These are phyloP conservation scores for Candida loeiensis DNA, from an alignment of 805 yeast species.

Conservation along the genomic window DNA sequence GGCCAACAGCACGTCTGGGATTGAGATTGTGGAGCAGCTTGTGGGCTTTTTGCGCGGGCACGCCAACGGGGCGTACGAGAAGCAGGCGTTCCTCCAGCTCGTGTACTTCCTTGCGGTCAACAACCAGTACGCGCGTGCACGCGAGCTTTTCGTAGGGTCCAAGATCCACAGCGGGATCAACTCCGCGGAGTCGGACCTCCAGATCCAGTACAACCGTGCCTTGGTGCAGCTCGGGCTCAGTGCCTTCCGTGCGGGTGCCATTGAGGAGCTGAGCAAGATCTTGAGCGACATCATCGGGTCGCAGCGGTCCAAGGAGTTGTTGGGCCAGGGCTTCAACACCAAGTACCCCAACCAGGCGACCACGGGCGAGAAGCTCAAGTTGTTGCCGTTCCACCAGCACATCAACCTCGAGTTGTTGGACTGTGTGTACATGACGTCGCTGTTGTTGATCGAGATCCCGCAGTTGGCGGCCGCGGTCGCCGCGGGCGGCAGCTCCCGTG, in stretches of 20 bases:
- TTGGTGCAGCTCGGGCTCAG: constrained; percentile 93
- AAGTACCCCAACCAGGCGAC: constrained; percentile 59
- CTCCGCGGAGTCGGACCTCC: constrained; percentile 79
- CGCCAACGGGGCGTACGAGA: constrained; percentile 63
- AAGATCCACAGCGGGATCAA: constrained; percentile 81
- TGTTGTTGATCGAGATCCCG: constrained; percentile 89
- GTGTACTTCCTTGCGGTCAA: constrained; percentile 90
- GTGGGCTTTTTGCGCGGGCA: constrained; percentile 65
- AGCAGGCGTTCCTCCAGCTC: constrained; percentile 79
- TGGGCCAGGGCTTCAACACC: constrained; percentile 82
- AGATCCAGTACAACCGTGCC: constrained; percentile 91
- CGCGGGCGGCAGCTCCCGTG: constrained; percentile 57
- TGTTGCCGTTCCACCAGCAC: constrained; percentile 97
- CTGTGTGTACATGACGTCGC: constrained; percentile 86
- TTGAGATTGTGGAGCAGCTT: constrained; percentile 58
- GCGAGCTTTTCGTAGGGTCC: constrained; percentile 83
- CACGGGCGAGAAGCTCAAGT: constrained; percentile 67
- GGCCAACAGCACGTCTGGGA: constrained; percentile 23
- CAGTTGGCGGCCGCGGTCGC: constrained; percentile 60
- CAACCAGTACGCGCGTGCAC: constrained; percentile 77
- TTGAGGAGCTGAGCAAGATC: constrained; percentile 81
- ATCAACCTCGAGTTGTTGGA: constrained; percentile 93
- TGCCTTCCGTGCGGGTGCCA: constrained; percentile 87
- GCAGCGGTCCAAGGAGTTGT: constrained; percentile 80
- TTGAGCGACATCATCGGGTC: constrained; percentile 86